A percentile compares a stretch with the other conserved stretches of the same genome.
Evolutionary conservation across 805 yeast genomes (phyloP).

Genomic region (Blastobotrys attinorum): DNA sequence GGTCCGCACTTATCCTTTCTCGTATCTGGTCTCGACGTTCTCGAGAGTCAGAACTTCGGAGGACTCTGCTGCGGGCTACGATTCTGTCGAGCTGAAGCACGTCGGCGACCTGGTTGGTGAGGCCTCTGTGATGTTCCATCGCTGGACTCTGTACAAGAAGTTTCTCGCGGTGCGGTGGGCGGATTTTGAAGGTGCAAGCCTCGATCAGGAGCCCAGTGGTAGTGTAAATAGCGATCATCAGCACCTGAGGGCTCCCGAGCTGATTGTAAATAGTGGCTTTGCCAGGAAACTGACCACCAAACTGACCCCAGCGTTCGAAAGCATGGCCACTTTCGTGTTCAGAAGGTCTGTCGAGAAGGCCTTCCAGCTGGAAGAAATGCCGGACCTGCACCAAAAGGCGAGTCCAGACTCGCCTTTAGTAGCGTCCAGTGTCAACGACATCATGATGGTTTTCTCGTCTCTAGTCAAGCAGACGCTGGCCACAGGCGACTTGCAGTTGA

Average conservation of each 20-base stretch:
- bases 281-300: constrained; percentile 45
- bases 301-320: constrained; percentile 56
- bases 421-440: constrained; percentile 81
- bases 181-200: constrained; percentile 3
- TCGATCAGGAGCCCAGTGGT: no score
- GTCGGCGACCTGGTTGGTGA: constrained; percentile 65
- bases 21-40: constrained; percentile 34
- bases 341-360: constrained; percentile 78
- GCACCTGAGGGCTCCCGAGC: constrained; percentile 35
- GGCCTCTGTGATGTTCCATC: constrained; percentile 65
- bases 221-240: constrained; percentile 1
- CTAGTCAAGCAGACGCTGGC: constrained; percentile 58
- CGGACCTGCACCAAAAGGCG: constrained; percentile 35
- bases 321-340: constrained; percentile 56
- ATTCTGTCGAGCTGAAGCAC: constrained; percentile 43
- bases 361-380: constrained; percentile 68
- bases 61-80: constrained; percentile 23
- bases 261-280: constrained; percentile 48
- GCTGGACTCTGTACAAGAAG: constrained; percentile 59
- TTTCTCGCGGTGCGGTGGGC: constrained; percentile 67
- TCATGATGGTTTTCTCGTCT: constrained; percentile 63
- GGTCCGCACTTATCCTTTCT: constrained; percentile 47
- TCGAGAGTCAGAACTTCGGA: constrained; percentile 19
- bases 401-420: constrained; percentile 52
- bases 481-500: constrained; percentile 56